These are phyloP conservation scores for Diaporthe sp. DNA, from an alignment of 2,329 filamentous ascomycete genomes.

Conservation along the genomic window DNA sequence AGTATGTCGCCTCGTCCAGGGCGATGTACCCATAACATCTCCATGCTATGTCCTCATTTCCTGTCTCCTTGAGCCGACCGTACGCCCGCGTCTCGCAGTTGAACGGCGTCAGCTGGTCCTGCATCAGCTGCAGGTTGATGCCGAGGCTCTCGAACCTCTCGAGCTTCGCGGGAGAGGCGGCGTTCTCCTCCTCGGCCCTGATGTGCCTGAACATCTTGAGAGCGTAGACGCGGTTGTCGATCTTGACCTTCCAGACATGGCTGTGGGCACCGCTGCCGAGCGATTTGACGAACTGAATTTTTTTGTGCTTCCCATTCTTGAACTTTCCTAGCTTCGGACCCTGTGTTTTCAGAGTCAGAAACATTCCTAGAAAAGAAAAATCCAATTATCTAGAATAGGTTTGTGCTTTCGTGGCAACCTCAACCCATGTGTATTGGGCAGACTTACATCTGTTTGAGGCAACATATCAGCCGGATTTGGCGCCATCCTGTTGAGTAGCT, in stretches of 20 bases:
- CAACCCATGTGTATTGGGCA: accelerated
- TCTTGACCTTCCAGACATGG: constrained; percentile 5
- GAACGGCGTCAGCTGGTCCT: constrained; percentile 16
- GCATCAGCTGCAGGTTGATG: not conserved
- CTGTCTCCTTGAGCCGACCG: not conserved
- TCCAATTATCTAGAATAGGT: not conserved
- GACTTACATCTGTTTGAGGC: not conserved
- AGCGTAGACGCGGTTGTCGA: not conserved
- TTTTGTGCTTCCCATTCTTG: not conserved
- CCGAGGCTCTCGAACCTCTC: too few species aligned
- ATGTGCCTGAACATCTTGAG: constrained; percentile 19
- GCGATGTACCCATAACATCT: not conserved
- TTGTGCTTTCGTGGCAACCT: too few species aligned
- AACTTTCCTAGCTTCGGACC: not conserved
- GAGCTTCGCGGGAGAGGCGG: not conserved
- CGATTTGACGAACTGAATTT: not conserved
- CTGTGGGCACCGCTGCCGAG: constrained; percentile 11
- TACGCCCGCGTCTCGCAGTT: constrained; percentile 18
- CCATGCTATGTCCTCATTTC: not conserved
- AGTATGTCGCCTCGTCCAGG: not conserved
- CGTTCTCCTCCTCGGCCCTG: not conserved
- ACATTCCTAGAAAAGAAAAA: accelerated
- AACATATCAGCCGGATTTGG: not conserved
- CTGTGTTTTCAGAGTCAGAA: not conserved
- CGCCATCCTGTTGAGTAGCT: not conserved